A percentile compares a stretch with the other conserved stretches of the same genome.
Evolutionary conservation across 2,329 filamentous ascomycete genomes (phyloP).

Genomic region (Fusarium decemcellulare): DNA sequence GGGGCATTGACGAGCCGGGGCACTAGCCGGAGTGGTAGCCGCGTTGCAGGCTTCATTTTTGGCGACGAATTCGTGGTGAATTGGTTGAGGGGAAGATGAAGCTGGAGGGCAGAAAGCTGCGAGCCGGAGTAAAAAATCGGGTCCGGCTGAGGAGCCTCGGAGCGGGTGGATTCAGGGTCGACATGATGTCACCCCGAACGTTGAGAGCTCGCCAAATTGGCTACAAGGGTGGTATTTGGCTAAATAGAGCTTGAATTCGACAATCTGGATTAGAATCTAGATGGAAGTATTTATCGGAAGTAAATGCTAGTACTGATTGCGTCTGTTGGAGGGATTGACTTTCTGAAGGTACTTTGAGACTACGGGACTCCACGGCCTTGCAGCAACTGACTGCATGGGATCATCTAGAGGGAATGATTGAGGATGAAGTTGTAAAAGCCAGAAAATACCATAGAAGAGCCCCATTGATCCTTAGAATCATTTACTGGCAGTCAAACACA

Average conservation of each 20-base stretch:
- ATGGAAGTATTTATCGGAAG: not conserved
- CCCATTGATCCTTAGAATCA: not conserved
- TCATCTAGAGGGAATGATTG: not conserved
- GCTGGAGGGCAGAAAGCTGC: constrained; percentile 18
- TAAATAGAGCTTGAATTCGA: not conserved
- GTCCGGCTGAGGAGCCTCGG: constrained; percentile 29
- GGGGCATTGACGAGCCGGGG: constrained; percentile 42
- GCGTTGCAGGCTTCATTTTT: constrained; percentile 58
- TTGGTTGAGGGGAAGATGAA: constrained; percentile 21
- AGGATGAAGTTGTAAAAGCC: not conserved
- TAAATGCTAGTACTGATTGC: not conserved
- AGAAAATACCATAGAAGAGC: not conserved
- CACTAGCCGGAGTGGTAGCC: constrained; percentile 56
- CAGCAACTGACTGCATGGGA: not conserved
- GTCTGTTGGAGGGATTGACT: not conserved
- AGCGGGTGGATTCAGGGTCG: constrained; percentile 34
- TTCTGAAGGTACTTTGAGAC: constrained; percentile 1
- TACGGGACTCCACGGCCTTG: not conserved
- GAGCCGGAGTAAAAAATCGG: constrained; percentile 41
- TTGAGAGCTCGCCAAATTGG: constrained; percentile 7
- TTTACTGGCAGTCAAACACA: not conserved
- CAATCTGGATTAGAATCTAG: not conserved
- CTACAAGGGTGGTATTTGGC: not conserved
- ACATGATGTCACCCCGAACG: constrained; percentile 40
- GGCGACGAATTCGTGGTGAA: constrained; percentile 23